Percentiles rank a stretch among this genome's conserved stretches.
Conservation (phyloP, 2,329 filamentous ascomycete species). For the Aspergillus caelatus region DNA sequence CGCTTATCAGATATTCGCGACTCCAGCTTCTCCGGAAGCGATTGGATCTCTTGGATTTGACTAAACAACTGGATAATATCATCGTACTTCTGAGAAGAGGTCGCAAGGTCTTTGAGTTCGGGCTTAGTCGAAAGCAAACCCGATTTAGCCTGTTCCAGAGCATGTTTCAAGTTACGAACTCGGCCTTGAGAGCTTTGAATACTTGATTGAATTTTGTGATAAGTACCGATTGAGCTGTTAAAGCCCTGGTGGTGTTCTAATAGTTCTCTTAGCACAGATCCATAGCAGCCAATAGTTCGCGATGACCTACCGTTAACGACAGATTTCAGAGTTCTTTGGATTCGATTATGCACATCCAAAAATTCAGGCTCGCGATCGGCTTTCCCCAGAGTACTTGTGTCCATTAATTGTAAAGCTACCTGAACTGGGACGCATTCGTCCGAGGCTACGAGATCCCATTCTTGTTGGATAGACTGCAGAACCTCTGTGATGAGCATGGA, state of each 20-base stretch:
- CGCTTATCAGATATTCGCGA: slow-evolving; percentile 94
- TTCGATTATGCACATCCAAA: slow-evolving; percentile 76
- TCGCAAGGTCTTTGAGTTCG: slow-evolving; percentile 86
- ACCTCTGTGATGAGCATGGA: slow-evolving; percentile 51
- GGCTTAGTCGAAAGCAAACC: slow-evolving; percentile 84
- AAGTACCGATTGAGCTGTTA: slow-evolving; percentile 97
- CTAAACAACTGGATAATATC: slow-evolving; percentile 81
- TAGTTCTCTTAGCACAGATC: slow-evolving; percentile 10
- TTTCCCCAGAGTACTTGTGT: slow-evolving; percentile 88
- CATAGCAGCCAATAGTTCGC: not conserved
- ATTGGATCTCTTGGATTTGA: slow-evolving; percentile 83
- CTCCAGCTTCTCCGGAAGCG: slow-evolving; percentile 89
- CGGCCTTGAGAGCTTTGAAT: slow-evolving; percentile 86
- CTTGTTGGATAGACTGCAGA: slow-evolving; percentile 78
- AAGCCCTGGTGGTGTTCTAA: slow-evolving; percentile 95
- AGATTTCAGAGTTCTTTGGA: slow-evolving; percentile 89
- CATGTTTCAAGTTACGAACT: slow-evolving; percentile 79
- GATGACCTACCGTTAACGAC: slow-evolving; percentile 73
- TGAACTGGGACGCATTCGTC: slow-evolving; percentile 91
- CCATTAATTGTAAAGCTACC: slow-evolving; percentile 90
- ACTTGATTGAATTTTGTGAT: slow-evolving; percentile 96
- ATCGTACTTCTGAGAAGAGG: slow-evolving; percentile 86
- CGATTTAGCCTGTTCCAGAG: slow-evolving; percentile 76
- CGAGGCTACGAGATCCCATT: slow-evolving; percentile 91
- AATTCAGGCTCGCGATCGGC: slow-evolving; percentile 88